Conservation (phyloP, 2,329 filamentous ascomycete species). For the Chaetomium globosum region DNA sequence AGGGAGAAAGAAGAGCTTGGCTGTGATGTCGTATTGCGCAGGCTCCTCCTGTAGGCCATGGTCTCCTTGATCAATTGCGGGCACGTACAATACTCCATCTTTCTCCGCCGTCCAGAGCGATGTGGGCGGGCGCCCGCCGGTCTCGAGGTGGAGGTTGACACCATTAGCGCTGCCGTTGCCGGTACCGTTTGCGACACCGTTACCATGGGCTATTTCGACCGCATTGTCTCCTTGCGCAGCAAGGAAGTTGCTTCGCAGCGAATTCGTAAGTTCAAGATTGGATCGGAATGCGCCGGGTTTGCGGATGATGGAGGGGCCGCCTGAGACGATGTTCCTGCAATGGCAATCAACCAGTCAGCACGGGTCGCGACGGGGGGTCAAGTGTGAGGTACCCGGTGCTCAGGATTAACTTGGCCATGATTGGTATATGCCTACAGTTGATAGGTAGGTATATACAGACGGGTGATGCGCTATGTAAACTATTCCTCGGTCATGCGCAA, state of each 20-base stretch:
- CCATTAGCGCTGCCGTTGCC: constrained; percentile 43
- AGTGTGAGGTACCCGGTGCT: constrained; percentile 70
- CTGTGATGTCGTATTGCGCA: constrained; percentile 86
- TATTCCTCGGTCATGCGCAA: constrained; percentile 8
- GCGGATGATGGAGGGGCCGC: constrained; percentile 79
- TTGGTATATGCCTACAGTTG: constrained; percentile 27
- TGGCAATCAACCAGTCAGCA: constrained; percentile 36
- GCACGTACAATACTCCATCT: constrained; percentile 69
- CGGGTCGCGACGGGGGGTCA: constrained; percentile 16
- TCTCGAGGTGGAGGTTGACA: constrained; percentile 38
- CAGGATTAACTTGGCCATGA: constrained; percentile 77
- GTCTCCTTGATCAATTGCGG: constrained; percentile 71
- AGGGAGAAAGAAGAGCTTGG: constrained; percentile 92
- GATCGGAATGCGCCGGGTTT: constrained; percentile 78
- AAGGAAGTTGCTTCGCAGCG: constrained; percentile 80
- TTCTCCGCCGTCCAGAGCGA: constrained; percentile 70
- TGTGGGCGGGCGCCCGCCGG: constrained; percentile 38
- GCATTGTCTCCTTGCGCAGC: constrained; percentile 68
- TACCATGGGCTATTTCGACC: constrained; percentile 37
- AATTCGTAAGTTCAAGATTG: constrained; percentile 89
- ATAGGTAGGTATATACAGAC: background rate
- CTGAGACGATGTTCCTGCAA: constrained; percentile 77
- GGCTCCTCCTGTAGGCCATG: constrained; percentile 78
- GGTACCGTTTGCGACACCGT: constrained; percentile 37
- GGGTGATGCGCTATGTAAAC: background rate